Base-by-base conservation (phyloP, 768 basidiomycete genomes). In the Obba rivulosa region DNA sequence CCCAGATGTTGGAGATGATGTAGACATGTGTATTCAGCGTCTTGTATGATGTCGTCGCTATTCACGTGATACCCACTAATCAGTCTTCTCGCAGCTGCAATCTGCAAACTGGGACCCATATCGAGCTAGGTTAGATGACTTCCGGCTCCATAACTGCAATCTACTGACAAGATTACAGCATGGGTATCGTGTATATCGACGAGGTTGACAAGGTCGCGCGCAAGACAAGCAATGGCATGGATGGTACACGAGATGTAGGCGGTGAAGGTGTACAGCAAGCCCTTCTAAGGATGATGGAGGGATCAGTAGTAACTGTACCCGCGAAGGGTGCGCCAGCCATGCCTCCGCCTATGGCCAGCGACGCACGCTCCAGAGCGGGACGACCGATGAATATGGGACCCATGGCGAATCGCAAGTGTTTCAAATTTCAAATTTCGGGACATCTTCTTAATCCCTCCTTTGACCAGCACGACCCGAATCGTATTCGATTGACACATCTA, bases 201-300 rank as follows among this genome's bases (percentile, higher is more conserved):
- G 95, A 98, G 69, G 73, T 93, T 1, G 95, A 97, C 70, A 97
- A 98, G 69, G 83, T 96, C 50, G 87, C 92, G 13, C 77, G 81
- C 42, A 85, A 79, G 57, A 57, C 59, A 34, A 62, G 73, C 5
- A 67, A 76, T 38, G 84, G 85, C 4, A 70, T 73, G 23, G 87
- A 89, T 55, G 80, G 83, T 3, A 80, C 84, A 4, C 77, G 87
- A 56, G 94, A 97, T 63, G 93, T 98, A 1, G 86, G 91, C 20
- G 94, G 94, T 9, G 93, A 96, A 74, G 94, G 94, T 28, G 94
- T 98, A 4, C 94, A 98, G 60, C 93, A 97, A 66, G 84, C 90
- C 17, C 75, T 96, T 16, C 69, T 96, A 4, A 78, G 94, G 45
- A 89, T 98, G 81, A 86, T 98, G 77, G 95, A 98, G 72, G 94